Evolutionary conservation across 331 rosid species (phyloP).

Genomic region (Spiraea crenata): DNA sequence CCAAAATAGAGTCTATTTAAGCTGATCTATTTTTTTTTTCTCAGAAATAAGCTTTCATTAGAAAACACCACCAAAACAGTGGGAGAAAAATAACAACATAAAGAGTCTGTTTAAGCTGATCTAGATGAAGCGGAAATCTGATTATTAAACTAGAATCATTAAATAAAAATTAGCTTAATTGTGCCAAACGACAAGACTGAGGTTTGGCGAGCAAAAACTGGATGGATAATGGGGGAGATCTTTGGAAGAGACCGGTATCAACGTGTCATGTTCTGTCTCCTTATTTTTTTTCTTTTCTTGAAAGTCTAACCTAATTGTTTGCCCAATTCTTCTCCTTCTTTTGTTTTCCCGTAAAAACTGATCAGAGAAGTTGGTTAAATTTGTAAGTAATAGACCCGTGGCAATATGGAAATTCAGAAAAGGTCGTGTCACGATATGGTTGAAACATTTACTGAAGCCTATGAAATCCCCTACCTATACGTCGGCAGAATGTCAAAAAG

Average conservation of each 20-base stretch:
- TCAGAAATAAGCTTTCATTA: no score
- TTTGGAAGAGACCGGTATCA: conserved; percentile 40
- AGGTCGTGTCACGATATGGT: neutral
- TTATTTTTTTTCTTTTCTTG: neutral
- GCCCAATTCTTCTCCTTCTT: neutral
- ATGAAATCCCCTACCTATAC: neutral
- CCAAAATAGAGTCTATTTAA: no score
- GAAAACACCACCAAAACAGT: no score
- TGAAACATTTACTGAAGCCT: neutral
- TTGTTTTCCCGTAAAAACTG: neutral
- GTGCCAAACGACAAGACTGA: no score
- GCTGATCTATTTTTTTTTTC: no score
- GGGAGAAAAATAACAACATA: no score
- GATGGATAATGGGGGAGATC: conserved; percentile 24
- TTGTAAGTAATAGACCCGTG: neutral
- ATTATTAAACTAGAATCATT: no score
- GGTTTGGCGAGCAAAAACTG: conserved; percentile 5
- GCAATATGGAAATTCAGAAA: neutral
- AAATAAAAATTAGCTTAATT: no score
- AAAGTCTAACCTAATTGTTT: conserved; percentile 13
- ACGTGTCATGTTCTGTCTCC: conserved; percentile 18
- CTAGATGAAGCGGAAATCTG: no score
- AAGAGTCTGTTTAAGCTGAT: no score
- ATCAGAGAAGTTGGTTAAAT: no score
- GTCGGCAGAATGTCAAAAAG: conserved; percentile 14